Conservation (phyloP, 805 yeast genomes). For the Pichia heedii region DNA sequence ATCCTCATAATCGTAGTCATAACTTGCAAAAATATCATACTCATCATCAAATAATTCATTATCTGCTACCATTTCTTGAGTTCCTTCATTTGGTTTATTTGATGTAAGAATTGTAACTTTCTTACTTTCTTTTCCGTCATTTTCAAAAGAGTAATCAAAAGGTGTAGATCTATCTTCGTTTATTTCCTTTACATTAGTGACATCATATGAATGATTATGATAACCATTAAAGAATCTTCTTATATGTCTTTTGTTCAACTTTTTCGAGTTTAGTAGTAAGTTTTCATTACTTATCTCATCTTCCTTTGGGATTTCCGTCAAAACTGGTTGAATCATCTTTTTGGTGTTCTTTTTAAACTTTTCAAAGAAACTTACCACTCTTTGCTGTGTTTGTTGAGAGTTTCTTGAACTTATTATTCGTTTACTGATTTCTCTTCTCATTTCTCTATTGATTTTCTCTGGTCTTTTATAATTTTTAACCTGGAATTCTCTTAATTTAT, state of each 20-base stretch:
- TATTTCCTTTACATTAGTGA: no score
- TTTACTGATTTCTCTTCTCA: background rate
- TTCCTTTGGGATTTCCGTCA: no score
- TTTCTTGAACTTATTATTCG: background rate
- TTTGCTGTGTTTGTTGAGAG: background rate
- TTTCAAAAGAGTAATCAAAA: no score
- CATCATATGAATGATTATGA: background rate
- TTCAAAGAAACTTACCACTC: background rate
- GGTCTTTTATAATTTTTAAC: background rate
- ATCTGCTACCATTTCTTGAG: background rate
- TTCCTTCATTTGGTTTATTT: no score
- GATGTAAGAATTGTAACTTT: background rate
- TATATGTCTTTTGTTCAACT: background rate
- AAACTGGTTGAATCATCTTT: background rate
- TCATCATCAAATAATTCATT: background rate
- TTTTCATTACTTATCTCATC: no score
- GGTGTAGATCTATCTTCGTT: no score
- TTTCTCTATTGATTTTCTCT: background rate
- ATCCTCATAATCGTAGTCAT: background rate
- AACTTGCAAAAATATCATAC: conserved; percentile 1
- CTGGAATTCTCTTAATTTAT: background rate
- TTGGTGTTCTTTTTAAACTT: background rate
- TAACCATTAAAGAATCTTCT: conserved; percentile 4
- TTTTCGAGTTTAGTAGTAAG: no score
- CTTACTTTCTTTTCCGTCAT: background rate